Evolutionary conservation across 805 yeast genomes (phyloP), one percentile per base, ranked within the genome.

Genomic region (Wickerhamomyces canadensis): DNA sequence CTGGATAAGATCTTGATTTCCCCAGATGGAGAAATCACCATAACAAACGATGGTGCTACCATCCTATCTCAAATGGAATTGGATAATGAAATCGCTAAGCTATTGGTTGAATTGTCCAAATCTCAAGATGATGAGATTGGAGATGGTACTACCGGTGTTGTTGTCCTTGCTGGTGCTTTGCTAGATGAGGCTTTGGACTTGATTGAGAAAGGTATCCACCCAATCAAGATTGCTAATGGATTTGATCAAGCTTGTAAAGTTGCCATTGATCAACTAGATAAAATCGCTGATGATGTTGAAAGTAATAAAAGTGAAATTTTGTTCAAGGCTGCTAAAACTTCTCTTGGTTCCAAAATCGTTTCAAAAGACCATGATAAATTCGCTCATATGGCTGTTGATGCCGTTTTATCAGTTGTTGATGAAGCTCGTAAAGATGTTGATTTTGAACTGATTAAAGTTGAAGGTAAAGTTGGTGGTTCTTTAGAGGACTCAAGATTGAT

Each of bases 101-200:
- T 93, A 43, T 68, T 93, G 55, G 99, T 93, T 15, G 96, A 94
- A 64, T 73, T 93, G 47, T 84, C 96, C 22, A 84, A 77, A 60
- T 85, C 96, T 19, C 98, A 91, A 69, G 98, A 91, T 62, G 96
- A 93, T 60, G 98, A 91, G 65, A 87, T 91, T 58, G 98, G 98
- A 39, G 98, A 91, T 61, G 98, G 98, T 57, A 93, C 99, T 21
- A 93, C 99, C 5, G 98, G 98, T 57, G 99, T 93, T 21, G 98
- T 93, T 37, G 98, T 93, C 3, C 68, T 93, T 36, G 98, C 98
- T 1, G 84, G 96, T 48, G 95, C 98, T 3, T 68, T 93, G 46
- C 70, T 93, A 41, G 97, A 91, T 60, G 96, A 93, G 65, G 97
- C 98, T 3, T 64, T 84, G 39, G 97, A 88, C 57, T 75, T 93